Evolutionary conservation across 225 moss, liverwort and hornwort species (phyloP), one percentile per base, ranked within the genome.

Genomic region (Sphagnum contortum): DNA sequence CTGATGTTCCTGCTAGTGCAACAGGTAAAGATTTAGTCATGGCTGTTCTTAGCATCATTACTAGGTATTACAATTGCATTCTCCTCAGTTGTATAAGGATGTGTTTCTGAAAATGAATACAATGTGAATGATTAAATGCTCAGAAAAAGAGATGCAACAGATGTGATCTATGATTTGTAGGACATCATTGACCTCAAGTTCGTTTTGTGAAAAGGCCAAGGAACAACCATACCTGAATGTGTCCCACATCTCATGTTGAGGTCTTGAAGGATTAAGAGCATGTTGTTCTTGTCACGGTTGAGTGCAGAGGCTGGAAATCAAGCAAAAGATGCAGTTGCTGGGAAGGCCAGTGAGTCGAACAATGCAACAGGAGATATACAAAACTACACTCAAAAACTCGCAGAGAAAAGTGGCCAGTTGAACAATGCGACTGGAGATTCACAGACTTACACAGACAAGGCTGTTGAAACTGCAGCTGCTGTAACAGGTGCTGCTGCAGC

Each of bases 381-480:
- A 48, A 74, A 76, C 0, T 81, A 79, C 5, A 79, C 78, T 0
- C 58, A 74, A 57, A 79, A 77, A 44, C 77, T 71, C 0, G 3
- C 52, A 1, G 52, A 52, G 6, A 29, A 29, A 29, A 29, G 29
- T 29, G 29, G 1, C 1, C 29, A 29, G 29, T 29, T 29, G 29
- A 73, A 71, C 4, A 5, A 74, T 48, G 64, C 68, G 2, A 55
- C 59, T 0, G 62, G 12, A 3, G 78, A 14, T 2, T 52, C 52
- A 52, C 52, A 52, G 52, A 5, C 52, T 0, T 52, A 52, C 52
- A 52, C 52, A 6, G 7, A 52, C 7, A 52, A 52, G 52, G 52
- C 52, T 5, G 6, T 9, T 52, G 52, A 52, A 9, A 5, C 52
- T 52, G 52, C 52, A 5, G 9, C 52, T 52, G 52, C 7, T 5